Evolutionary conservation across 352 stramenopile species (phyloP).

Genomic region (Phytophthora citrophthora): DNA sequence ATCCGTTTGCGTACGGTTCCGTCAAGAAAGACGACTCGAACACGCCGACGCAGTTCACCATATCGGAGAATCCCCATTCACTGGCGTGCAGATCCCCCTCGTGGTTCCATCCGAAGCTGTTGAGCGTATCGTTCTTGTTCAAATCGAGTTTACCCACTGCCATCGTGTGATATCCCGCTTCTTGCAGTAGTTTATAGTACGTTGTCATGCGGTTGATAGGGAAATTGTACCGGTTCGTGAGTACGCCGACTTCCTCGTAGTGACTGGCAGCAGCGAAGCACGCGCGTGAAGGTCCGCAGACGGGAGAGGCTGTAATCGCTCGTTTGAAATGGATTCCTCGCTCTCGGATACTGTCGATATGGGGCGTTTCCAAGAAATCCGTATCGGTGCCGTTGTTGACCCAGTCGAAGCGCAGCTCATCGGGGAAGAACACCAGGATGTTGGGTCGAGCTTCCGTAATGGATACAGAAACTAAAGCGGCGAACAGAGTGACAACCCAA

Average conservation of each 20-base stretch:
- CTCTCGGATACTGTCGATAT: slow-evolving; percentile 42
- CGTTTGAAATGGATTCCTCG: slow-evolving; percentile 40
- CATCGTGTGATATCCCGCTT: slow-evolving; percentile 44
- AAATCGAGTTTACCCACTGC: slow-evolving; percentile 40
- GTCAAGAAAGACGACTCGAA: slow-evolving; percentile 33
- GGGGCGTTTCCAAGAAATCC: slow-evolving; percentile 41
- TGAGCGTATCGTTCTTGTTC: slow-evolving; percentile 43
- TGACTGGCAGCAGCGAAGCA: slow-evolving; percentile 39
- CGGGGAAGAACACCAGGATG: slow-evolving; percentile 45
- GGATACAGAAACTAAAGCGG: neutral
- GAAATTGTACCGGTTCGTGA: slow-evolving; percentile 43
- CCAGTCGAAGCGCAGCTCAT: slow-evolving; percentile 43
- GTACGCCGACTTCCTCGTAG: slow-evolving; percentile 43
- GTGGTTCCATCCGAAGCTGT: slow-evolving; percentile 41
- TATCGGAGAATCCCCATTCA: slow-evolving; percentile 39
- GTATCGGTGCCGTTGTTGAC: slow-evolving; percentile 39
- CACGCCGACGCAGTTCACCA: slow-evolving; percentile 42
- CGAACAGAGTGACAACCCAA: slow-evolving; percentile 1
- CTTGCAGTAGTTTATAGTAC: slow-evolving; percentile 41
- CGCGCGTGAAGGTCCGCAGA: slow-evolving; percentile 37
- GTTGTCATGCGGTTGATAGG: slow-evolving; percentile 39
- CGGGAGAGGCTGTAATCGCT: slow-evolving; percentile 34
- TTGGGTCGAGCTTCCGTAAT: slow-evolving; percentile 26
- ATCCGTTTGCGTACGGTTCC: slow-evolving; percentile 29
- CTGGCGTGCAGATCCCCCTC: slow-evolving; percentile 29